Percentiles rank a stretch among this genome's conserved stretches.
Conservation (phyloP, 2,329 filamentous ascomycete species). For the Ceratocystis alfenasii region DNA sequence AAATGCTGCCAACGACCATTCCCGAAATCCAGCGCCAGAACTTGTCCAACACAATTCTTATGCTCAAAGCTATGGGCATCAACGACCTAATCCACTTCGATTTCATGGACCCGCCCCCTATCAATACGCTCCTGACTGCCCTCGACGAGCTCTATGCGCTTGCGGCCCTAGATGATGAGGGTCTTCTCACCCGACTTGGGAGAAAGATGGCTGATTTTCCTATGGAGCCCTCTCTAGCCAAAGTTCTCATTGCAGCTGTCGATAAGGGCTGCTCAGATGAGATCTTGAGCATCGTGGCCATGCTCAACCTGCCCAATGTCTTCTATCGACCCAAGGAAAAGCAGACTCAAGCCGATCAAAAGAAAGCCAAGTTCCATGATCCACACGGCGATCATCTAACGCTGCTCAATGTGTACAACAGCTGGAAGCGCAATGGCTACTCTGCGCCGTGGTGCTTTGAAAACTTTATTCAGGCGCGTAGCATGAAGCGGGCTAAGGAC, state of each 20-base stretch:
- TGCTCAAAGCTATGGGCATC: conserved; percentile 98
- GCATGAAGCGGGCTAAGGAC: conserved; percentile 80
- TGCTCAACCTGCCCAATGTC: conserved; percentile 75
- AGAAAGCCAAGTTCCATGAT: conserved; percentile 96
- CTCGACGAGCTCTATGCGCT: conserved; percentile 90
- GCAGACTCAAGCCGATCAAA: conserved; percentile 89
- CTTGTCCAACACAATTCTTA: conserved; percentile 80
- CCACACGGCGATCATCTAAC: conserved; percentile 89
- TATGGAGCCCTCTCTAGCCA: conserved; percentile 88
- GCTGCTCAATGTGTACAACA: conserved; percentile 89
- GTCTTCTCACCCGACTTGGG: conserved; percentile 77
- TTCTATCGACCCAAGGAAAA: conserved; percentile 98
- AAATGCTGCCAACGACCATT: conserved; percentile 93
- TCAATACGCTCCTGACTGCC: conserved; percentile 94
- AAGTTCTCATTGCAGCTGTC: conserved; percentile 77
- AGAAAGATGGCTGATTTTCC: conserved; percentile 98
- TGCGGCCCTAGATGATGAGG: conserved; percentile 87
- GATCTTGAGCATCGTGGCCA: conserved; percentile 84
- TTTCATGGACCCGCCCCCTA: conserved; percentile 97
- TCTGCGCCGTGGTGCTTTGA: conserved; percentile 90
- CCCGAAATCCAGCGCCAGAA: conserved; percentile 96
- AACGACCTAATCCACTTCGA: conserved; percentile 95
- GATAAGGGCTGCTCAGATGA: conserved; percentile 87
- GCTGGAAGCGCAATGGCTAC: conserved; percentile 79
- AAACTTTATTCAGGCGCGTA: conserved; percentile 89